A percentile compares a stretch with the other conserved stretches of the same genome.
These are phyloP conservation scores for Brassica hybrid DNA, from an alignment of 441 rosid species.

Conservation along the genomic window DNA sequence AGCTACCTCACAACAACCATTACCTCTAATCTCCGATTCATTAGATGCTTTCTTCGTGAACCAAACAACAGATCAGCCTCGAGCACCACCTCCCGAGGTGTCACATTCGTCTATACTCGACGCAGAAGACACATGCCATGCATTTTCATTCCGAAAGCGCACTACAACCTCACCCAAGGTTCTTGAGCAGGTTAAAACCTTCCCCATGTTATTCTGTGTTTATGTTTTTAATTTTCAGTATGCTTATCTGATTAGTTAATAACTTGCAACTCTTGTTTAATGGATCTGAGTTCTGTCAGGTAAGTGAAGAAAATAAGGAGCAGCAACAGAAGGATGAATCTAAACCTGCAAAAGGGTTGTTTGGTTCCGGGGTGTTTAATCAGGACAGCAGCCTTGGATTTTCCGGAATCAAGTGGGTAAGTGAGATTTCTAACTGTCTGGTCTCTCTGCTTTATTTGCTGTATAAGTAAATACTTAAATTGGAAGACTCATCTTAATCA, in stretches of 20 bases:
- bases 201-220: too few species aligned
- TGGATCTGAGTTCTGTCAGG: conserved; percentile 42
- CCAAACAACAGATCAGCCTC: conserved; percentile 47
- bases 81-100: conserved; percentile 49
- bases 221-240: conserved; percentile 10
- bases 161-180: conserved; percentile 32
- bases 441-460: neutral
- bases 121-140: conserved; percentile 93
- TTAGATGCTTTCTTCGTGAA: conserved; percentile 68
- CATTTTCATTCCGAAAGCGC: conserved; percentile 62
- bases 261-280: conserved; percentile 18
- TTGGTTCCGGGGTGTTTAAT: conserved; percentile 49
- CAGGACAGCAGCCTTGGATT: conserved; percentile 88
- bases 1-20: conserved; percentile 54
- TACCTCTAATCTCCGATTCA: conserved; percentile 61
- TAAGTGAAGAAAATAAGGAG: conserved; percentile 43
- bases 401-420: conserved; percentile 90
- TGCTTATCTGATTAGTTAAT: neutral
- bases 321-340: conserved; percentile 45
- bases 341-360: conserved; percentile 53
- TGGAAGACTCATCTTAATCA: too few species aligned
- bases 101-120: conserved; percentile 71
- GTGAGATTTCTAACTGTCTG: conserved; percentile 13
- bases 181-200: conserved; percentile 27
- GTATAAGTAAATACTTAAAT: neutral